These are phyloP conservation scores for Volvox reticuliferus DNA, from an alignment of 139 green algal genomes.

Conservation along the genomic window DNA sequence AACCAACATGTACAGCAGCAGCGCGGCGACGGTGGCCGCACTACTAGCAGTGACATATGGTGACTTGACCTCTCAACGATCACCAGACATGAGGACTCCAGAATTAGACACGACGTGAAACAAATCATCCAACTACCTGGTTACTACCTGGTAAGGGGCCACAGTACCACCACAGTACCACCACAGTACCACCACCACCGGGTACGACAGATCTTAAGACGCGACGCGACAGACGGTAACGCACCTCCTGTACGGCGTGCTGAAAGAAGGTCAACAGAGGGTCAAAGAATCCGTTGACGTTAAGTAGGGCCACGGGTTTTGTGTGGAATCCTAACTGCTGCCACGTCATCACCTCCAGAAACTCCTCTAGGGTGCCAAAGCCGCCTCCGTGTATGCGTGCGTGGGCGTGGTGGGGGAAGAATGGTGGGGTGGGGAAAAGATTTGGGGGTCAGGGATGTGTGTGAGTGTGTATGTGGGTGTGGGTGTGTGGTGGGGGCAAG, in stretches of 20 bases:
- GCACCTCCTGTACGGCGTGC: slow-evolving; percentile 68
- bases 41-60: background rate
- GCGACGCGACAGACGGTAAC: background rate
- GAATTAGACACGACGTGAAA: background rate
- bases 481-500: background rate
- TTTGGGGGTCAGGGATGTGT: no score
- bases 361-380: slow-evolving; percentile 89
- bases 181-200: background rate
- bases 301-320: slow-evolving; percentile 81
- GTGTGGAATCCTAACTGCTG: slow-evolving; percentile 84
- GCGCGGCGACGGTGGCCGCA: background rate
- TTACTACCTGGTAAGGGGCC: no score
- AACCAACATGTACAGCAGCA: background rate
- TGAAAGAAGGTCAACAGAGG: slow-evolving; percentile 78
- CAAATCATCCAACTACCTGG: no score
- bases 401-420: background rate
- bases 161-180: background rate
- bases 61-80: background rate
- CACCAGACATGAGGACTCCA: no score
- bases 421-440: background rate
- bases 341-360: slow-evolving; percentile 90
- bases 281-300: slow-evolving; percentile 82
- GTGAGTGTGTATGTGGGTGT: background rate
- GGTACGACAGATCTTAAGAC: no score
- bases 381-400: slow-evolving; percentile 55